Percentiles rank a stretch among this genome's conserved stretches.
These are phyloP conservation scores for Syzygium aromaticum DNA, from an alignment of 345 rosid genomes.

Conservation along the genomic window DNA sequence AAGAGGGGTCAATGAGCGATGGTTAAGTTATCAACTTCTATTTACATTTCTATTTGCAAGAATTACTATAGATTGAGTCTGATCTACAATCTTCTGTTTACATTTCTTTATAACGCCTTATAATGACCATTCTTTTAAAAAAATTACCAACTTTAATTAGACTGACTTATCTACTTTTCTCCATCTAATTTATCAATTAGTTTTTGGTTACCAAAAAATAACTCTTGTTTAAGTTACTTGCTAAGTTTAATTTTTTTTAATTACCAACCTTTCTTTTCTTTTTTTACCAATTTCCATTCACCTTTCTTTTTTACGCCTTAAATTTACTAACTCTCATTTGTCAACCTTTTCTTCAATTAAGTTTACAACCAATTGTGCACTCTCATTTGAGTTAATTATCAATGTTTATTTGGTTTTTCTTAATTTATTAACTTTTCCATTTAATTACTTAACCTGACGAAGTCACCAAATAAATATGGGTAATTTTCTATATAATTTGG, in stretches of 20 bases:
- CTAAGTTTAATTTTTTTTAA: no score
- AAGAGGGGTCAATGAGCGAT: background rate
- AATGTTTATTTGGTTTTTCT: background rate
- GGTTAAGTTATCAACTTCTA: background rate
- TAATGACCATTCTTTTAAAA: no score
- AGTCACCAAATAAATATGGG: background rate
- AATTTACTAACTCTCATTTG: no score
- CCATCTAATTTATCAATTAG: no score
- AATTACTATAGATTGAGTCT: no score
- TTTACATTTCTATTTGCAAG: no score
- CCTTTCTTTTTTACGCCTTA: no score
- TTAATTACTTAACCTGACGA: background rate
- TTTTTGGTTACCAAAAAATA: no score
- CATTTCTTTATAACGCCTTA: background rate
- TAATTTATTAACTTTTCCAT: background rate
- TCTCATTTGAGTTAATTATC: background rate
- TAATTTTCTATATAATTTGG: background rate
- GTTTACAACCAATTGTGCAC: fast-evolving
- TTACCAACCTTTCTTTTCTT: no score
- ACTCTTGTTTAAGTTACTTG: no score
- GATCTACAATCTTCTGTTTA: background rate
- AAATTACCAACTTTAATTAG: background rate
- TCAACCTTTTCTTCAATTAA: no score
- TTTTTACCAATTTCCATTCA: no score
- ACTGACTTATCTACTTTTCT: background rate